These are phyloP conservation scores for Amauroascus verrucosus DNA, from an alignment of 2,329 filamentous ascomycete species.

Conservation along the genomic window DNA sequence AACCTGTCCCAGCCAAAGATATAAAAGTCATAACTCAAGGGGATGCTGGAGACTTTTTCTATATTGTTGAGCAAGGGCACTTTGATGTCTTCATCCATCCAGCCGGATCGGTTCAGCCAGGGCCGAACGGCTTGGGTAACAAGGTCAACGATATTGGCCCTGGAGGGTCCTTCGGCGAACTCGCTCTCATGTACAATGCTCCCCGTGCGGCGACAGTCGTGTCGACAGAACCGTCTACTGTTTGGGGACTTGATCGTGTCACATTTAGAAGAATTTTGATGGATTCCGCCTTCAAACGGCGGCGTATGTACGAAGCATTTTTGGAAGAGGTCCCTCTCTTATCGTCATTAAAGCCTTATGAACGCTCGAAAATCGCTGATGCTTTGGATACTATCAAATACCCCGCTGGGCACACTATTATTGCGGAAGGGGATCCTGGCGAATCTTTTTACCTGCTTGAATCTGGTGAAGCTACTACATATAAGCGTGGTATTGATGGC, in stretches of 20 bases:
- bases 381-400: slow-evolving; percentile 87
- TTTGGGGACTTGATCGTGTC: slow-evolving; percentile 90
- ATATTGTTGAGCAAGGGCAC: slow-evolving; percentile 80
- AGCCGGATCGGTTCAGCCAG: slow-evolving; percentile 62
- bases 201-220: slow-evolving; percentile 90
- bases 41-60: slow-evolving; percentile 94
- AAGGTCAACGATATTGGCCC: slow-evolving; percentile 74
- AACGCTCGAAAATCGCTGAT: slow-evolving; percentile 94
- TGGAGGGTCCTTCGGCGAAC: slow-evolving; percentile 89
- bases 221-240: slow-evolving; percentile 67
- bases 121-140: slow-evolving; percentile 62
- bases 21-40: slow-evolving; percentile 90
- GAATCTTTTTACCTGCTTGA: slow-evolving; percentile 89
- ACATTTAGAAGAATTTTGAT: slow-evolving; percentile 97
- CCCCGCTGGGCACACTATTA: slow-evolving; percentile 68
- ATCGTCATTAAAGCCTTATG: slow-evolving; percentile 73
- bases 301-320: slow-evolving; percentile 95
- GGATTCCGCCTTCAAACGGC: slow-evolving; percentile 92
- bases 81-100: slow-evolving; percentile 88
- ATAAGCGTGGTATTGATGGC: slow-evolving; percentile 60
- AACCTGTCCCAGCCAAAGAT: slow-evolving; percentile 85
- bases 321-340: slow-evolving; percentile 86
- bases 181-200: slow-evolving; percentile 97
- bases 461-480: slow-evolving; percentile 74
- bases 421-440: slow-evolving; percentile 81